Base-by-base conservation (phyloP, 805 yeast genomes). In the Yarrowia yakushimensis region DNA sequence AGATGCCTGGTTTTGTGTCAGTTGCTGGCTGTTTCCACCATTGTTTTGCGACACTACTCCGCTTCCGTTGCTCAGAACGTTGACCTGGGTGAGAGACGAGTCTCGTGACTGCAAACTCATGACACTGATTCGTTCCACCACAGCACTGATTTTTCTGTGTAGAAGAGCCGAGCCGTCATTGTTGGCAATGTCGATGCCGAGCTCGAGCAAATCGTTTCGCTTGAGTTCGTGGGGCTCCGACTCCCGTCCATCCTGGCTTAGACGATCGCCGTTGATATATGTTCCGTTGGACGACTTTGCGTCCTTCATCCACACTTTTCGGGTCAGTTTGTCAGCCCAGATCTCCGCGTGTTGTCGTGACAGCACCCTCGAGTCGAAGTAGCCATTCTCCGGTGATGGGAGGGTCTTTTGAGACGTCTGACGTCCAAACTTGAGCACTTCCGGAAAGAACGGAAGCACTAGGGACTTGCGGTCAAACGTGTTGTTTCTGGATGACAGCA, bases 201-300 rank as follows among this genome's bases (percentile, higher is more conserved):
- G 77, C 69, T 93, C 96, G n/a, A 94, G 80, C n/a, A 83, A 79
- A 73, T 94, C 99, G 25, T 89, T 92, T n/a, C 85, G 78, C 63
- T 84, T 80, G 55, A 94, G 74, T 67, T 85, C 89, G 20, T 82
- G 83, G 18, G 80, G 79, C 63, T 74, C 78, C 36, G 74, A 69
- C 45, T 84, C 87, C 39, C 83, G 85, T 63, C 79, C 80, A 39
- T 85, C 89, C 15, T 80, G 76, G 41, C 83, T 81, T 11, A 94
- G 79, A 65, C 91, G 85, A 42, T 76, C 78, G 33, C 85, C 89
- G 72, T 94, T 94, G 54, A 94, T 83, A 72, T 87, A 96, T 0
- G 99, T 93, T 10, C 99, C 99, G 74, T 94, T 94, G 23, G 97
- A 88, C 2, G 96, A 87, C 63, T 91, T 90, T 70, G 91, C 81